Base-by-base conservation (phyloP, 768 basidiomycete species). In the Leccinum uliginosum region DNA sequence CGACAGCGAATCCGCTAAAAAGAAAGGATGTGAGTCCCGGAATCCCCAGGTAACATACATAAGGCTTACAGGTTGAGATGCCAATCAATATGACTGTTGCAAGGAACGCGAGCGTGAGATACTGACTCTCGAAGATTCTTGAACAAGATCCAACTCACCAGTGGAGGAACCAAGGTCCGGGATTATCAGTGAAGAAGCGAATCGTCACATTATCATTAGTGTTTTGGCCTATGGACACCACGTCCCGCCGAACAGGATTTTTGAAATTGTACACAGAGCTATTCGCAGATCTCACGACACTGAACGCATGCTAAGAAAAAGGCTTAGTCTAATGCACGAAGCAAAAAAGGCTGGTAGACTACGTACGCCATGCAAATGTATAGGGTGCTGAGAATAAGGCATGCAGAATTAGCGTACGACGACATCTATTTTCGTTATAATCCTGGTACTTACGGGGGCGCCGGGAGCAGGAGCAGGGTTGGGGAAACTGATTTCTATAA, bases 141-240 rank as follows among this genome's bases (percentile, higher is more conserved):
- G 10, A 21, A 11, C 74, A 14, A 6, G 2, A 11, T 9, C 26
- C 8, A 40, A 32, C 62, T 64, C 51, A 73, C 70, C 72, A 80
- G 60, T 80, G 79, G 43, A 80, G 65, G 67, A 80, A 73, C 81
- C 83, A 85, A 11, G 81, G 80, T 15, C 86, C 87, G 1, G 86
- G 76, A 67, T 89, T 89, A 60, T 88, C 80, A 0, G 85, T 85
- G 26, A 69, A 63, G 68, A 85, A 87, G 48, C 85, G 79, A 51
- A 89, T 74, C 4, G 79, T 79, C 19, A 82, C 81, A 61, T 79
- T 69, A 71, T 80, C 69, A 2, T 57, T 60, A 64, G 78, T 40
- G 0, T 29, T 40, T 3, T 17, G 46, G 14, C 71, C 72, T 0
- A 67, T 54, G 29, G 62, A 67, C 17, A 73, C 68, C 7, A 70